Percentiles rank a stretch among this genome's conserved stretches.
phyloP scores from a whole-genome alignment of 2,329 filamentous ascomycete species.

The Zarea fungicola region DNA sequence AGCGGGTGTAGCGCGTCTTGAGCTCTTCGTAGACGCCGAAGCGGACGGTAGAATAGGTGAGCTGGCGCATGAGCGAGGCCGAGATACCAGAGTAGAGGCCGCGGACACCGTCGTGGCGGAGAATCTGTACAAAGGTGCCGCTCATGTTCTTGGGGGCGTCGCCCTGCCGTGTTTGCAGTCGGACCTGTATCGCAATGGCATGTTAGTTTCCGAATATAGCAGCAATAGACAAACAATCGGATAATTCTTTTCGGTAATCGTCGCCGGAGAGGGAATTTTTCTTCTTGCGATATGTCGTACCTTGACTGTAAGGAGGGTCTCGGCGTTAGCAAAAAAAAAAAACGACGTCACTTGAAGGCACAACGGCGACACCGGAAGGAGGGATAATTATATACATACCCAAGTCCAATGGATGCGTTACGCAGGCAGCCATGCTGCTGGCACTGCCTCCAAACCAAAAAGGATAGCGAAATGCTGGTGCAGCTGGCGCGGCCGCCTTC shows the following conservation, averaged over 20 bases:
- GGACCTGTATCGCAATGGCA: conserved; percentile 52
- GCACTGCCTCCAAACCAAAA: conserved; percentile 98
- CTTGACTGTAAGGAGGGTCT: conserved; percentile 43
- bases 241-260: too few relatives aligned
- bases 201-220: conserved; percentile 13
- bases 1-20: conserved; percentile 56
- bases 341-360: not conserved
- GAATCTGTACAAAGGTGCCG: conserved; percentile 77
- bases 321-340: conserved; percentile 18
- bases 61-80: conserved; percentile 85
- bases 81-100: conserved; percentile 90
- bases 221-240: not conserved
- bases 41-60: conserved; percentile 92
- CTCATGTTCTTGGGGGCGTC: conserved; percentile 76
- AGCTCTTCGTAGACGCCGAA: conserved; percentile 96
- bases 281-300: conserved; percentile 26
- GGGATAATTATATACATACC: conserved; percentile 48
- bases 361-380: not conserved
- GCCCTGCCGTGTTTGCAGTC: conserved; percentile 76
- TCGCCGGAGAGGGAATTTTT: too few relatives aligned
- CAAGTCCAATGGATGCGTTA: conserved; percentile 91
- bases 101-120: conserved; percentile 66
- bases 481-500: conserved; percentile 37
- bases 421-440: conserved; percentile 82
- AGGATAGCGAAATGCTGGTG: conserved; percentile 58